Base-by-base conservation (phyloP, 139 green algal genomes). In the Desmodesmus armatus region DNA sequence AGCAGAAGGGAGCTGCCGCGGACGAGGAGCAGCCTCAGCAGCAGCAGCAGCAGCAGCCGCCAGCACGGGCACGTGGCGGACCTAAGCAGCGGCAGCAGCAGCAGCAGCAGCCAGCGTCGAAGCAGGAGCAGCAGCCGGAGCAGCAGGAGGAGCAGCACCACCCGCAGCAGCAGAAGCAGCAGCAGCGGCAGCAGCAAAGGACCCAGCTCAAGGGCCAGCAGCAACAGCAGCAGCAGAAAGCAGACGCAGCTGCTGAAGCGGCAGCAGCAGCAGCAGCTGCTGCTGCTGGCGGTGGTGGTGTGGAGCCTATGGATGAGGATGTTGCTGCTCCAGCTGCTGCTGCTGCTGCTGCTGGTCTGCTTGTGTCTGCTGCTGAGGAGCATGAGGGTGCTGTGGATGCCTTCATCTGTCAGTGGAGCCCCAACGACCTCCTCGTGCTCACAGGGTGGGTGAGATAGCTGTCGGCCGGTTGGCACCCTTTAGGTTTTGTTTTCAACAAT, bases 321-420 rank as follows among this genome's bases (percentile, higher is more conserved):
- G 37, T 25, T 37, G 41, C 62, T 67, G 55, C 37, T 49, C 23
- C 29, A 44, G 78, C 31, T 40, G 40, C 58, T 37, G 74, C 15
- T 35, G 40, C 76, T 33, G 71, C 82, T 6, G 63, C 80, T 6
- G 27, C 71, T 3, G 53, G 74, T 2, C 87, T 96, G 31, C 89
- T 72, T 9, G 94, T 89, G 7, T 87, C 98, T 25, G 87, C 92
- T 33, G 95, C 95, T 0, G 96, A 99, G 83, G 85, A 89, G 27
- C 91, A 84, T 0, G 96, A 98, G 83, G 96, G n/a, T n/a, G n/a
- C n/a, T n/a, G n/a, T n/a, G n/a, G n/a, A n/a, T n/a, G n/a, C 98
- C 31, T 98, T 97, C 88, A 96, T 96, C 41, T 97, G 95, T 81
- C 80, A 93, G 1, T 99, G 96, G 96, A 97, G 88, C 85, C 96